These are phyloP conservation scores for Linnemannia elongata DNA, from an alignment of 192 early-diverging fungal species.

Conservation along the genomic window DNA sequence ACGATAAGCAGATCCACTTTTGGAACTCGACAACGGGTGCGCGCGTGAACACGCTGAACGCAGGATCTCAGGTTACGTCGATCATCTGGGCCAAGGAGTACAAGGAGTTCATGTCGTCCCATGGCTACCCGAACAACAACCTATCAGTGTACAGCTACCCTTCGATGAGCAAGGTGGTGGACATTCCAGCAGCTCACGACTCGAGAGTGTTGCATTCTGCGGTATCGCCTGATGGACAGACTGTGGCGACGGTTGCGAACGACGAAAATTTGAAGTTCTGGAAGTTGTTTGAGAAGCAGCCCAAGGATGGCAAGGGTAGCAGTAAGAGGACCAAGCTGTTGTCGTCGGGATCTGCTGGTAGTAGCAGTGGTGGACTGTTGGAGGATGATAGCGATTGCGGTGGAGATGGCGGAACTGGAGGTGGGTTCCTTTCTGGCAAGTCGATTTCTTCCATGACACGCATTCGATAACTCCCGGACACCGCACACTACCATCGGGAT, in stretches of 20 bases:
- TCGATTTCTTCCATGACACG: constrained; percentile 36
- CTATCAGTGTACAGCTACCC: constrained; percentile 89
- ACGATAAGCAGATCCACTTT: constrained; percentile 91
- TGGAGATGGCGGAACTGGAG: constrained; percentile 12
- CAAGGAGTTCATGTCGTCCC: constrained; percentile 91
- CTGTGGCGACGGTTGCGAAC: constrained; percentile 91
- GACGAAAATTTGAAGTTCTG: constrained; percentile 98
- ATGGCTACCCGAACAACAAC: constrained; percentile 93
- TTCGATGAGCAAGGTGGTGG: constrained; percentile 75
- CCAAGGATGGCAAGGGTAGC: constrained; percentile 25
- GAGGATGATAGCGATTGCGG: background rate
- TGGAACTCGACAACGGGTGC: constrained; percentile 88
- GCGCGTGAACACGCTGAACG: constrained; percentile 76
- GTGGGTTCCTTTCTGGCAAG: constrained; percentile 14
- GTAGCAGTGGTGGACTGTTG: background rate
- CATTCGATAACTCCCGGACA: background rate
- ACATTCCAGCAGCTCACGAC: constrained; percentile 86
- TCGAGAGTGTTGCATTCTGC: constrained; percentile 92
- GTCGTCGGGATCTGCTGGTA: background rate
- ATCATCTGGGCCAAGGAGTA: constrained; percentile 89
- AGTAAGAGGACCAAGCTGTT: background rate
- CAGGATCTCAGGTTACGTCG: constrained; percentile 93
- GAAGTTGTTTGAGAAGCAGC: constrained; percentile 81
- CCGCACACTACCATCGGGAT: too few relatives aligned
- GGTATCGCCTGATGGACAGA: constrained; percentile 91